Evolutionary conservation across 176 grass and related monocot genomes (phyloP), one percentile per base, ranked within the genome.

Genomic region (Eragrostis curvula): DNA sequence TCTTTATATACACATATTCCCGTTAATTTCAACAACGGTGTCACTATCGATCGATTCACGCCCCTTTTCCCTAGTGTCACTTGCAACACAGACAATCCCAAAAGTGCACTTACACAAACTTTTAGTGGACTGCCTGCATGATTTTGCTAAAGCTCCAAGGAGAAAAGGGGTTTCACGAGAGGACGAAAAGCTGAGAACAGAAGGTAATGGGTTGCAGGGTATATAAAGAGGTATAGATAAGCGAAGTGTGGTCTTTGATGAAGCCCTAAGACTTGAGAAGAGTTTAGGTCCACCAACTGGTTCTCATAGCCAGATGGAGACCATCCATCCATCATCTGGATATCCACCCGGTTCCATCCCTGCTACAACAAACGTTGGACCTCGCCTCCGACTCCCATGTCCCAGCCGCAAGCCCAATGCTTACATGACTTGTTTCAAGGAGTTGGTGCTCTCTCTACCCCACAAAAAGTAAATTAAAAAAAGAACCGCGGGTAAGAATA

Each of bases 251-350:
- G 65, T 23, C 43, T 70, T 85, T 85, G 66, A 70, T 85, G 66
- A 70, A 70, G 83, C 20, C 43, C 24, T 17, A 49, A 40, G 27
- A 16, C 51, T 70, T 24, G 25, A 76, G 24, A 61, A 32, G 2
- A 14, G 73, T 85, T 70, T 59, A 85, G 82, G 82, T 85, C 83
- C 64, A 85, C 73, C 82, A 58, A 69, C 64, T 60, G 21, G 83
- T 78, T 69, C 64, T 59, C 68, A 61, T 75, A 75, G 57, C 55
- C 14, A 66, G 81, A 83, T 53, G 70, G 44, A 74, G 81, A 49
- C 69, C 69, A 73, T 50, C 28, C 68, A 83, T 83, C 46, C 25
- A 82, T 48, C 27, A 5, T 10, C 25, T 61, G 24, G 58, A 28
- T 42, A 14, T 36, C 1, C 17, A 68, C 68, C 63, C 48, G 13